phyloP scores from a whole-genome alignment of 1,139 yeast genomes.

The Trichomonascaceae sp. region DNA sequence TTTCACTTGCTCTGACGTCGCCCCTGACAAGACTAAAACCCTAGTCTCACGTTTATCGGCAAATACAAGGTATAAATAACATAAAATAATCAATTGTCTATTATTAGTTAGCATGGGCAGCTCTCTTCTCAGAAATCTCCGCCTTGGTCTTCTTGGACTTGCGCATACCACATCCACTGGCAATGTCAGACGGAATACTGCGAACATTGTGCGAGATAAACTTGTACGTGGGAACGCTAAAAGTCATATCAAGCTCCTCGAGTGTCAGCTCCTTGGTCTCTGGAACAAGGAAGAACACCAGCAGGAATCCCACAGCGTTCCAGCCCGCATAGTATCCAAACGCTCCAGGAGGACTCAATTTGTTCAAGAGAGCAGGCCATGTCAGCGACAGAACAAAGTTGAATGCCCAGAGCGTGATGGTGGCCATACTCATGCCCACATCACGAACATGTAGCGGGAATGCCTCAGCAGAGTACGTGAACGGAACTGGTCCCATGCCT shows the following conservation, averaged over 20 bases:
- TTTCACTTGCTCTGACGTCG: no score
- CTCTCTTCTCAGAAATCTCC: no score
- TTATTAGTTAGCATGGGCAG: no score
- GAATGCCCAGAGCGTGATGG: conserved; percentile 79
- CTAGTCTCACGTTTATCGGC: no score
- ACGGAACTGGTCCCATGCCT: conserved; percentile 87
- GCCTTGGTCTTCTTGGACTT: not conserved
- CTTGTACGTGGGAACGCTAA: conserved; percentile 23
- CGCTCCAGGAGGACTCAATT: conserved; percentile 70
- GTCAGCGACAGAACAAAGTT: conserved; percentile 69
- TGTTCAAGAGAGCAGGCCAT: conserved; percentile 60
- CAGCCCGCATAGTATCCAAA: conserved; percentile 85
- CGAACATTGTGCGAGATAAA: conserved; percentile 25
- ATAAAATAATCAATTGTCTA: no score
- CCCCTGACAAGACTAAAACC: no score
- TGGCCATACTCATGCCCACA: conserved; percentile 74
- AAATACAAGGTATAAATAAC: no score
- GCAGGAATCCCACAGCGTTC: conserved; percentile 52
- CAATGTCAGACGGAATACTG: conserved; percentile 20
- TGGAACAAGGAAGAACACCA: conserved; percentile 41
- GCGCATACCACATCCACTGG: conserved; percentile 1
- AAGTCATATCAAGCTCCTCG: conserved; percentile 43
- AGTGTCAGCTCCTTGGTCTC: conserved; percentile 48
- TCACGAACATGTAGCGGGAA: conserved; percentile 79
- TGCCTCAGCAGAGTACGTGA: conserved; percentile 79